phyloP scores from a whole-genome alignment of 2,329 filamentous ascomycete genomes.

The Xylaria sp. region DNA sequence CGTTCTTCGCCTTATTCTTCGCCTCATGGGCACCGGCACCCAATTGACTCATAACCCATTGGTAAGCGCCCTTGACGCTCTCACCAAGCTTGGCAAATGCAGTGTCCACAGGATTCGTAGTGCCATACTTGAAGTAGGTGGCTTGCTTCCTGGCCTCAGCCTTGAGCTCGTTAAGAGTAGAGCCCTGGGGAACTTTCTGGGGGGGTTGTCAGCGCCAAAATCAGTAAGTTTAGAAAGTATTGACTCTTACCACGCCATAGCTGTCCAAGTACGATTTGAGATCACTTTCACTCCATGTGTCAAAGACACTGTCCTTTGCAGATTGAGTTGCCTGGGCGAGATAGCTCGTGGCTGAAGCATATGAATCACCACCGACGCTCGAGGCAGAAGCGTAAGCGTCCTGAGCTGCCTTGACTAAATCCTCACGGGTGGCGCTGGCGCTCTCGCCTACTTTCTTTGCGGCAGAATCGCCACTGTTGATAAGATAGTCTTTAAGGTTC shows the following conservation, averaged over 20 bases:
- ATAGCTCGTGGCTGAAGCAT: conserved; percentile 77
- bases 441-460: conserved; percentile 71
- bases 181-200: conserved; percentile 71
- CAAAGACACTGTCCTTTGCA: conserved; percentile 74
- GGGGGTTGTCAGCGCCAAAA: conserved; percentile 43
- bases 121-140: conserved; percentile 82
- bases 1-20: conserved; percentile 62
- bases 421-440: conserved; percentile 75
- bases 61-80: conserved; percentile 59
- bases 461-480: conserved; percentile 62
- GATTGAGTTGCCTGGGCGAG: conserved; percentile 72
- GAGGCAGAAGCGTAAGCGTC: conserved; percentile 70
- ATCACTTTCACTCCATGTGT: conserved; percentile 78
- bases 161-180: conserved; percentile 74
- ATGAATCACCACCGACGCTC: conserved; percentile 65
- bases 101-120: conserved; percentile 71
- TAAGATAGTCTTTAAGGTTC: conserved; percentile 72
- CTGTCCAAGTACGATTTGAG: conserved; percentile 83
- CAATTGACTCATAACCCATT: conserved; percentile 64
- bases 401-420: conserved; percentile 74
- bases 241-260: conserved; percentile 71
- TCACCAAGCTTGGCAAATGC: conserved; percentile 72
- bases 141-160: conserved; percentile 77
- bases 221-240: background rate
- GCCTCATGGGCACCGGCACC: conserved; percentile 61